phyloP scores from a whole-genome alignment of 202 grass and related monocot species.

The Bolboschoenoplectus hybrid region DNA sequence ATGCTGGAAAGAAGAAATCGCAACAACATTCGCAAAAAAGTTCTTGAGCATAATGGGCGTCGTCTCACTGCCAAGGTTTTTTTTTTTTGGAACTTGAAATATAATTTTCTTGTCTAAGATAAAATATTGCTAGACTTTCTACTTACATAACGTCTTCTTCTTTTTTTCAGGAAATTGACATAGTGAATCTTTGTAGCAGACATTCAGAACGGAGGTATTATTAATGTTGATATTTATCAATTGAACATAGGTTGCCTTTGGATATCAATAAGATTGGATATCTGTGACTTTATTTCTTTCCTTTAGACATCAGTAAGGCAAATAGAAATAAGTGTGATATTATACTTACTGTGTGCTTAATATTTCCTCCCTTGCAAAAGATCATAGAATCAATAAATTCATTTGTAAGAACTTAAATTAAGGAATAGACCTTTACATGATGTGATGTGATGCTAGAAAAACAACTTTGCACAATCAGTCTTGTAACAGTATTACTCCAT shows the following conservation, averaged over 20 bases:
- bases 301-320: not conserved
- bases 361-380: constrained; percentile 13
- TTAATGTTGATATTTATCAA: constrained; percentile 36
- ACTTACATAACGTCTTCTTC: not conserved
- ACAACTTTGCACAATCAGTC: not conserved
- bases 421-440: not conserved
- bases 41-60: constrained; percentile 25
- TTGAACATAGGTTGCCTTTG: constrained; percentile 28
- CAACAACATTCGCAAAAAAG: constrained; percentile 44
- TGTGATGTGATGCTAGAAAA: not conserved
- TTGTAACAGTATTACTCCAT: not conserved
- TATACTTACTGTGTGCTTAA: not conserved
- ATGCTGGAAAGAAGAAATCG: constrained; percentile 45
- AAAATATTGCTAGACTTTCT: not conserved
- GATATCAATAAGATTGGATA: not conserved
- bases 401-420: not conserved
- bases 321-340: constrained; percentile 18
- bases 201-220: constrained; percentile 16
- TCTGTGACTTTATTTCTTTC: not conserved
- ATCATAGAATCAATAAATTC: not conserved
- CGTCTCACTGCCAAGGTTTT: constrained; percentile 22
- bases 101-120: constrained; percentile 6
- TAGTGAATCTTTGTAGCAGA: constrained; percentile 25
- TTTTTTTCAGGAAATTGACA: constrained; percentile 39
- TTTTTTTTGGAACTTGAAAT: not conserved